A percentile compares a stretch with the other conserved stretches of the same genome.
phyloP scores from a whole-genome alignment of 2,329 filamentous ascomycete genomes.

The Ascochyta pisi region DNA sequence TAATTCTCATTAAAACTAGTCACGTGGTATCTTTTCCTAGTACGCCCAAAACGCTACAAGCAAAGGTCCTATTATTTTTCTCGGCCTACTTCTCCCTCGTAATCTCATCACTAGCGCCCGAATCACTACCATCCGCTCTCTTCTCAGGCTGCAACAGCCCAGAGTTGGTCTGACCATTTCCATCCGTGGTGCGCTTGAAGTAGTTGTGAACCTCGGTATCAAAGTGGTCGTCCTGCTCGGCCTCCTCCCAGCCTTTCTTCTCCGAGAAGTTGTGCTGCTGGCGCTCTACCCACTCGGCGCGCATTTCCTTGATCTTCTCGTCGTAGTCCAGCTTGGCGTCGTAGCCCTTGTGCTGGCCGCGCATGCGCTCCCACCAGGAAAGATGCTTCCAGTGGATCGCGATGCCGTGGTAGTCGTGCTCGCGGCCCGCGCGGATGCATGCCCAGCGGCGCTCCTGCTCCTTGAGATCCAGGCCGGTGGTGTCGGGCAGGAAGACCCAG shows the following conservation, averaged over 20 bases:
- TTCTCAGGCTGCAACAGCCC: slow-evolving; percentile 28
- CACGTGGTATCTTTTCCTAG: too few species aligned
- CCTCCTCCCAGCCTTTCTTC: slow-evolving; percentile 36
- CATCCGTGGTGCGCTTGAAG: slow-evolving; percentile 40
- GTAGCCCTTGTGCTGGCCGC: slow-evolving; percentile 81
- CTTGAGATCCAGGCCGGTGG: slow-evolving; percentile 93
- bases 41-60: too few species aligned
- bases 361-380: slow-evolving; percentile 83
- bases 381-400: slow-evolving; percentile 90
- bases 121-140: slow-evolving; percentile 19
- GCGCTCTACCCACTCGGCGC: slow-evolving; percentile 61
- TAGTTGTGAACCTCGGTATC: slow-evolving; percentile 43
- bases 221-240: slow-evolving; percentile 41
- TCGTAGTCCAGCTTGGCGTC: slow-evolving; percentile 79
- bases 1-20: too few species aligned
- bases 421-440: slow-evolving; percentile 80
- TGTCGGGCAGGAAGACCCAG: slow-evolving; percentile 89
- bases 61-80: background rate
- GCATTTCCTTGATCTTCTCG: slow-evolving; percentile 84
- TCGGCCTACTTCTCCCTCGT: slow-evolving; percentile 10
- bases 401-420: slow-evolving; percentile 87
- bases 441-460: slow-evolving; percentile 95
- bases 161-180: slow-evolving; percentile 19
- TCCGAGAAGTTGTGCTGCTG: slow-evolving; percentile 58
- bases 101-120: slow-evolving; percentile 13